Evolutionary conservation across 1,284 basidiomycete genomes (phyloP).

Genomic region (Fomes fomentarius): DNA sequence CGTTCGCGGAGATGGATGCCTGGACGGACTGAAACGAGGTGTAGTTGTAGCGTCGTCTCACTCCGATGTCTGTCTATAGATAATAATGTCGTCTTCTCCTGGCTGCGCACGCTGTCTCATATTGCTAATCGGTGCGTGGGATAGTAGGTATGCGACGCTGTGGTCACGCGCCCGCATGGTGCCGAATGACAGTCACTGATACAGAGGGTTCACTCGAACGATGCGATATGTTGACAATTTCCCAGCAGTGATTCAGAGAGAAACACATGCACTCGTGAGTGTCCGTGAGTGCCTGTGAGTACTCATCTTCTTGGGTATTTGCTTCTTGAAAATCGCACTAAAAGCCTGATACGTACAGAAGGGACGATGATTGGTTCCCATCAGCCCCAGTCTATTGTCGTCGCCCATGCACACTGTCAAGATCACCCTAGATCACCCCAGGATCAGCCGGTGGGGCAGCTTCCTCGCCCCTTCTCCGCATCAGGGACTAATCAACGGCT

Average conservation of each 20-base stretch:
- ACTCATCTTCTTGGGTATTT: background rate
- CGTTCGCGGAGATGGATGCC: slow-evolving; percentile 8
- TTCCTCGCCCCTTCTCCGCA: background rate
- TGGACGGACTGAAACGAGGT: slow-evolving; percentile 12
- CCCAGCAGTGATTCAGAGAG: background rate
- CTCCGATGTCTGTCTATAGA: slow-evolving; percentile 21
- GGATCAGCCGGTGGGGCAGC: background rate
- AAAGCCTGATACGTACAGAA: background rate
- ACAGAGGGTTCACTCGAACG: too few species aligned
- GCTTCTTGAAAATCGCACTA: background rate
- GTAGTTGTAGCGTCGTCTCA: slow-evolving; percentile 18
- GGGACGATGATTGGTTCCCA: background rate
- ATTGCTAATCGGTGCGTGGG: background rate
- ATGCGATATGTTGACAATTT: background rate
- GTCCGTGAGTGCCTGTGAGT: background rate
- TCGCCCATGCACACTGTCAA: background rate
- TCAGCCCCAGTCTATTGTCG: slow-evolving; percentile 1
- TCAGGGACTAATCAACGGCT: slow-evolving; percentile 9
- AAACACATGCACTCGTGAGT: slow-evolving; percentile 10
- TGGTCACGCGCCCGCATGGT: too few species aligned
- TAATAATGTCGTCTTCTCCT: slow-evolving; percentile 1
- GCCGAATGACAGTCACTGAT: too few species aligned
- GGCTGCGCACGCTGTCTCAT: background rate
- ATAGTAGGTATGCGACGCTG: background rate
- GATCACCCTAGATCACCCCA: background rate